Conservation (phyloP, 441 rosid species). For the Syzygium syzygioides region DNA sequence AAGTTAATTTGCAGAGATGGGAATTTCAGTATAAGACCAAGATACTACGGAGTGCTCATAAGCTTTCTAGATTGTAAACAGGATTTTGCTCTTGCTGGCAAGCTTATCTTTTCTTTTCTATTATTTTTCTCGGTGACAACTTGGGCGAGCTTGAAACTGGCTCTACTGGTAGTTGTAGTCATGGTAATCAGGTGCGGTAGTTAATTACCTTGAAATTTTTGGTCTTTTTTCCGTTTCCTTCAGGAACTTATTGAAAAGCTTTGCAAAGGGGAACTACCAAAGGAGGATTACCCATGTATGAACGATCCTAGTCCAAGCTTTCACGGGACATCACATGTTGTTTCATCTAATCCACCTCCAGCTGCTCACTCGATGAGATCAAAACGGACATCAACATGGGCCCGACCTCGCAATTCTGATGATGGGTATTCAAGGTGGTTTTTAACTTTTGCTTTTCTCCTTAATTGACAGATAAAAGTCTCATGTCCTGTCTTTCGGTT, state of each 20-base stretch:
- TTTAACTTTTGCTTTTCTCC: background rate
- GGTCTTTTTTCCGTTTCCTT: background rate
- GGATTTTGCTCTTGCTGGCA: background rate
- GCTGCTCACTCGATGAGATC: conserved; percentile 90
- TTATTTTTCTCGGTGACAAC: background rate
- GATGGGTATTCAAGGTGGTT: conserved; percentile 88
- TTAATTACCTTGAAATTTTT: background rate
- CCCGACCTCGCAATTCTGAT: conserved; percentile 74
- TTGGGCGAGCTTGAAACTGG: background rate
- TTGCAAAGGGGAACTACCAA: conserved; percentile 67
- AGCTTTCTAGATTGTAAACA: background rate
- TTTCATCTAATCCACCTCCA: conserved; percentile 21
- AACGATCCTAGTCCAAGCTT: conserved; percentile 61
- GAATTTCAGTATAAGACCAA: background rate
- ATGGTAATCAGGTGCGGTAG: background rate
- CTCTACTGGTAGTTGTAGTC: background rate
- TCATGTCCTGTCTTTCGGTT: background rate
- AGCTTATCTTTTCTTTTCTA: background rate
- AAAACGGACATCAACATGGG: conserved; percentile 93
- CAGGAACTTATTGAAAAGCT: conserved; percentile 89
- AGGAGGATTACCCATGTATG: conserved; percentile 80
- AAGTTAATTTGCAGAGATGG: background rate
- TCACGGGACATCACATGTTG: conserved; percentile 34
- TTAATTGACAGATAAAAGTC: background rate
- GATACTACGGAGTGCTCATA: background rate